Evolutionary conservation across 306 rosid species (phyloP).

Genomic region (Cicer cuneatum): DNA sequence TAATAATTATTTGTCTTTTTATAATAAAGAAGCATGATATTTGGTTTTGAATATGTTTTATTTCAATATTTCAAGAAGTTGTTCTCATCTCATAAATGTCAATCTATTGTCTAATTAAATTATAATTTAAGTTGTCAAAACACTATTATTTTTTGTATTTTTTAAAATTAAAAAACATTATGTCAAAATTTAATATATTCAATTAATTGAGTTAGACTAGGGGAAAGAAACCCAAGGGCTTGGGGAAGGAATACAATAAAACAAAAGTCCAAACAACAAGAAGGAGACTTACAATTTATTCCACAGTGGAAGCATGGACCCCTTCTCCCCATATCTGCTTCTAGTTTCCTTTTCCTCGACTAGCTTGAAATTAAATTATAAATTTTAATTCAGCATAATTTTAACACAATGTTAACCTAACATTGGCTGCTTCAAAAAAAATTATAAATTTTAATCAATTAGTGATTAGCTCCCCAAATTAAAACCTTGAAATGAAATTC

Average conservation of each 20-base stretch:
- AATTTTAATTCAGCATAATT: too few species aligned
- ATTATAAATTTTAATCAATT: neutral
- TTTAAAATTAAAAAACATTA: too few species aligned
- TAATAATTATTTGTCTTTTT: neutral
- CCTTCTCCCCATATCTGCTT: neutral
- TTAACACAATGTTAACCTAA: too few species aligned
- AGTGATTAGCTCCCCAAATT: neutral
- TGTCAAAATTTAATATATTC: neutral
- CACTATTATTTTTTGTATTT: neutral
- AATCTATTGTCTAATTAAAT: neutral
- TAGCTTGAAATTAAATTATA: neutral
- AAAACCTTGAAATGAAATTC: neutral
- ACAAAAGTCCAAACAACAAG: neutral
- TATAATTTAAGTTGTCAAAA: too few species aligned
- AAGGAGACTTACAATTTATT: slow-evolving; percentile 28
- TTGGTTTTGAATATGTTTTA: too few species aligned
- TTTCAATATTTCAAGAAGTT: neutral
- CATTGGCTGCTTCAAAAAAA: too few species aligned
- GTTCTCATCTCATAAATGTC: neutral
- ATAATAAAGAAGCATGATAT: neutral
- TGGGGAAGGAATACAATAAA: neutral
- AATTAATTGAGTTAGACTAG: neutral
- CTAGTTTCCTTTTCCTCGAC: neutral
- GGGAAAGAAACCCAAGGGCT: neutral
- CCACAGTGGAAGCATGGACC: slow-evolving; percentile 48